Conservation (phyloP, 148 eudicot genomes). For the Silene conica region DNA sequence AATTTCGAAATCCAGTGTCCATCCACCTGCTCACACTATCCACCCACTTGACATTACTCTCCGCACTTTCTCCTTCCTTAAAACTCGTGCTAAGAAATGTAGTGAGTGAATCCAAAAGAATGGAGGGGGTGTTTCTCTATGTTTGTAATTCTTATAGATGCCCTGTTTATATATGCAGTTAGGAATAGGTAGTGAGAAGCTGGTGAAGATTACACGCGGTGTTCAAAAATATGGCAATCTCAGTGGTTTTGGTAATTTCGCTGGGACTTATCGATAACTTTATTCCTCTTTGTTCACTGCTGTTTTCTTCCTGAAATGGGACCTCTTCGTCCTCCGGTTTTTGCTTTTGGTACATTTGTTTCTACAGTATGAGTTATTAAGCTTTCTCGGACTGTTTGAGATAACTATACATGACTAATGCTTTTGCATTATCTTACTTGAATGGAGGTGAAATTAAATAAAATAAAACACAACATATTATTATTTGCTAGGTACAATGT, state of each 20-base stretch:
- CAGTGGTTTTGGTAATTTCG: conserved; percentile 71
- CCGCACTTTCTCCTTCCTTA: neutral
- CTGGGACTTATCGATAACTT: neutral
- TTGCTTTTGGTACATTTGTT: neutral
- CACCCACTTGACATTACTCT: no score
- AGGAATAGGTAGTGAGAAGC: conserved; percentile 73
- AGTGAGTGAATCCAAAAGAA: neutral
- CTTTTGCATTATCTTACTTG: neutral
- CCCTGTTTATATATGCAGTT: conserved; percentile 43
- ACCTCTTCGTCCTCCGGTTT: neutral
- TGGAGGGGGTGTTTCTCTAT: neutral
- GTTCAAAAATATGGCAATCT: conserved; percentile 84
- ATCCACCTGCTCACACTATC: neutral
- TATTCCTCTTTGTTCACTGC: neutral
- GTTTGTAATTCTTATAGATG: conserved; percentile 17
- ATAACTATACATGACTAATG: neutral
- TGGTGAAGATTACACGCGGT: conserved; percentile 34
- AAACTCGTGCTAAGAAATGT: neutral
- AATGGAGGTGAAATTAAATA: neutral
- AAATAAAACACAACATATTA: no score
- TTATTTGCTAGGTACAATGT: no score
- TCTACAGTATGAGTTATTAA: neutral
- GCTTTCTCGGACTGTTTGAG: neutral
- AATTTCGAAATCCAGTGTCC: neutral
- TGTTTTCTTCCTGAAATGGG: neutral